Conservation (phyloP, 106 monocot species). For the Apostasia shenzhenica region DNA sequence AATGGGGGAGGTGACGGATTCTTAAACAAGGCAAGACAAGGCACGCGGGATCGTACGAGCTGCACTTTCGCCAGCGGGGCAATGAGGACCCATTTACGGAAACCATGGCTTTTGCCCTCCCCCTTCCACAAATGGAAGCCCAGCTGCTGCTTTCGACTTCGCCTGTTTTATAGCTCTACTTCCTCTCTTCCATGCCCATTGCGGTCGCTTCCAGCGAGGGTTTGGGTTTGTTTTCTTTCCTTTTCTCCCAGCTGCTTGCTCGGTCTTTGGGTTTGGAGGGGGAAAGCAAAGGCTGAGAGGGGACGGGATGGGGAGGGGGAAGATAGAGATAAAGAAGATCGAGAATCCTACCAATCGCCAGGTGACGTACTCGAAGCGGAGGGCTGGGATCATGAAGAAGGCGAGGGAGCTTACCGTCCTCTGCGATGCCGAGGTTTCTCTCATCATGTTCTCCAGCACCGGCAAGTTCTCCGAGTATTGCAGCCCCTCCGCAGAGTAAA, state of each 20-base stretch:
- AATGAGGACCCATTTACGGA: slow-evolving; percentile 5
- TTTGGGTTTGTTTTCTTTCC: background rate
- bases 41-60: slow-evolving; percentile 3
- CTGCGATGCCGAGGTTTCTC: slow-evolving; percentile 31
- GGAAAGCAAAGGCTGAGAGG: background rate
- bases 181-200: background rate
- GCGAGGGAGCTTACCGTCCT: slow-evolving; percentile 34
- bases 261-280: no score
- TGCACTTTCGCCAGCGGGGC: slow-evolving; percentile 2
- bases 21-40: slow-evolving; percentile 9
- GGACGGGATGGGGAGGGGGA: slow-evolving; percentile 21
- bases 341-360: slow-evolving; percentile 22
- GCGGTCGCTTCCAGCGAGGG: no score
- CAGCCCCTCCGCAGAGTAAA: slow-evolving; percentile 17
- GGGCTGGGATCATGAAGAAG: slow-evolving; percentile 30
- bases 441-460: slow-evolving; percentile 29
- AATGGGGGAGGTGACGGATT: background rate
- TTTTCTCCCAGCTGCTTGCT: background rate
- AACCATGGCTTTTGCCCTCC: background rate
- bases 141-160: background rate
- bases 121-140: slow-evolving; percentile 2
- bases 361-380: slow-evolving; percentile 22
- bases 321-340: slow-evolving; percentile 29
- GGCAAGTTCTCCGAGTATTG: slow-evolving; percentile 26
- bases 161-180: background rate